Evolutionary conservation across 345 rosid species (phyloP), one percentile per base, ranked within the genome.

Genomic region (Camelina neglecta): DNA sequence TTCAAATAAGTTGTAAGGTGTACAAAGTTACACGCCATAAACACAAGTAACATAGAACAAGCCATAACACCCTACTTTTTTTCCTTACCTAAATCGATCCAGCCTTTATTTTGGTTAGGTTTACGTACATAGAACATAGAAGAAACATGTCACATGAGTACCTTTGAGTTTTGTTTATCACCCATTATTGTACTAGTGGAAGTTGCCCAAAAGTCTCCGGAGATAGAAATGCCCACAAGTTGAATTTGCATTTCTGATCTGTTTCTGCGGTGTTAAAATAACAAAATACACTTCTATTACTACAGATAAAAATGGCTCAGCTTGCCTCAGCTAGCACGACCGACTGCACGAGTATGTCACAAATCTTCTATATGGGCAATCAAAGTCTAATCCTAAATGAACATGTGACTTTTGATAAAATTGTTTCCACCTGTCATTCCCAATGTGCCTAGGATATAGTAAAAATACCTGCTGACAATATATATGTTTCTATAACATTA

Each of bases 131-230:
- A 54, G n/a, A 54, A 53, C 58, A 54, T 0, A 18, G 18, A 18
- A 54, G 44, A 58, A 58, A 21, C 62, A 58, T n/a, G 42, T 58
- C 41, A 33, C 62, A 53, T 53, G 57, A 54, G 4, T 54, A 54
- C 4, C 24, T 23, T n/a, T n/a, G n/a, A n/a, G n/a, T 12, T 12
- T 42, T 42, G 47, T 23, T 24, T 11, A 35, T 11, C 58, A 23
- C 58, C 59, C 6, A 24, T 29, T 54, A 9, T 42, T 42, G 48
- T 42, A 35, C 26, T 24, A 24, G 26, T 24, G 26, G 26, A 35
- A 35, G 6, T 5, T 35, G 38, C 38, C 38, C 38, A 24, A 24
- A 24, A 24, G 26, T 24, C 26, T 24, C 26, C 26, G 26, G 26
- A 24, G 26, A 24, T 24, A 24, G 26, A 24, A 24, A 24, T 2